Conservation (phyloP, 2,329 filamentous ascomycete species). For the Hortaea sp. region DNA sequence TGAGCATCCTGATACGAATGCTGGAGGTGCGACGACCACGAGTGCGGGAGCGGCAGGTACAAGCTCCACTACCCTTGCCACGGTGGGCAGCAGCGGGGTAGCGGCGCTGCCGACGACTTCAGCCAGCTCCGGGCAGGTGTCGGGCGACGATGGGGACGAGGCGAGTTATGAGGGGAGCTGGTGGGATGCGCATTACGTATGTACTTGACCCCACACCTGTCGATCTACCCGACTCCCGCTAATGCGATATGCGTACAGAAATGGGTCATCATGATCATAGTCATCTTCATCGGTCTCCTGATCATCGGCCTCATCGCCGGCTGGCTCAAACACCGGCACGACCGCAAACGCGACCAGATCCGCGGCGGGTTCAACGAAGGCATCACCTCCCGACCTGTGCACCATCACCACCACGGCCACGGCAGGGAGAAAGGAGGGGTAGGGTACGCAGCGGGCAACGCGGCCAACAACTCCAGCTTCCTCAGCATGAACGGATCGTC, state of each 20-base stretch:
- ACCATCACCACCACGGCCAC: constrained; percentile 1
- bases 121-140: constrained; percentile 8
- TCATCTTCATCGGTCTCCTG: constrained; percentile 60
- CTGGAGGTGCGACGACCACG: neutral
- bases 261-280: constrained; percentile 74
- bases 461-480: neutral
- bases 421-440: neutral
- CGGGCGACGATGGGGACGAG: constrained; percentile 13
- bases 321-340: constrained; percentile 63
- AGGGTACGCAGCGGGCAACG: neutral
- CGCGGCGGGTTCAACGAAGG: constrained; percentile 25
- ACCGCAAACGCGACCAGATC: constrained; percentile 52
- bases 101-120: constrained; percentile 11
- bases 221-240: neutral
- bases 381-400: constrained; percentile 22
- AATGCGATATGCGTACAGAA: constrained; percentile 24
- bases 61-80: neutral
- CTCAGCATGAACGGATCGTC: neutral
- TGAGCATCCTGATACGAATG: constrained; percentile 10
- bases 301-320: constrained; percentile 58
- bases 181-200: constrained; percentile 18
- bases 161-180: constrained; percentile 13
- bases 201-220: neutral
- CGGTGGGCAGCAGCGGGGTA: neutral
- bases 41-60: neutral